Percentiles rank a stretch among this genome's conserved stretches.
phyloP scores from a whole-genome alignment of 2,329 filamentous ascomycete species.

The Cladosporium sp. region DNA sequence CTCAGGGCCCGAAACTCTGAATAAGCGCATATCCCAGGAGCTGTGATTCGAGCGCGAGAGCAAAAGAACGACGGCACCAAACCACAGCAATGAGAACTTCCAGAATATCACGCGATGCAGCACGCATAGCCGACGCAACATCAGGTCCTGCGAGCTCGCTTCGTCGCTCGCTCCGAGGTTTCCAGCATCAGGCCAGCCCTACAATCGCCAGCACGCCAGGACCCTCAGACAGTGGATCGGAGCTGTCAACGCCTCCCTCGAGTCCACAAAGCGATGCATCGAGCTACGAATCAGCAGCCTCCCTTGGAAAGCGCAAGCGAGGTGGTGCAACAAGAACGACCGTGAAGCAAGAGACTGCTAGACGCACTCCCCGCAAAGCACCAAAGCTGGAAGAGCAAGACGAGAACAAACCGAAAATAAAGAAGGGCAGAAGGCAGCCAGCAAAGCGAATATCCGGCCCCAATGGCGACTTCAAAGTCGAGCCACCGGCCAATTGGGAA shows the following conservation, averaged over 20 bases:
- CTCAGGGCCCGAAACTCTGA: neutral
- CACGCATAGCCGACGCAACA: conserved; percentile 25
- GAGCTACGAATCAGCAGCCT: conserved; percentile 14
- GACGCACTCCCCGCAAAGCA: conserved; percentile 34
- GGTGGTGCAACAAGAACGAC: conserved; percentile 17
- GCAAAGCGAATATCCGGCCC: conserved; percentile 38
- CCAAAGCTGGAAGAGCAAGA: conserved; percentile 25
- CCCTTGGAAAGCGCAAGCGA: conserved; percentile 30
- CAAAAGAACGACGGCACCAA: neutral
- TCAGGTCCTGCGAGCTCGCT: conserved; percentile 18
- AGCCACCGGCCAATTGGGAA: conserved; percentile 77
- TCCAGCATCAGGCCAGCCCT: conserved; percentile 21
- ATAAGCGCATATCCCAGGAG: neutral
- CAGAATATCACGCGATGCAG: conserved; percentile 28
- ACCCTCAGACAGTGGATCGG: conserved; percentile 18
- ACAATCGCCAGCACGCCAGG: conserved; percentile 9
- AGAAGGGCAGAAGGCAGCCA: conserved; percentile 28
- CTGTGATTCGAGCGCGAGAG: neutral
- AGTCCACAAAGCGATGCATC: conserved; percentile 19
- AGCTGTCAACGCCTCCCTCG: conserved; percentile 23
- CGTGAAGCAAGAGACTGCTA: neutral
- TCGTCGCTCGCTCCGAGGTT: conserved; percentile 28
- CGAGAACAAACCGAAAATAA: conserved; percentile 23
- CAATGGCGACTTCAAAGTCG: conserved; percentile 30
- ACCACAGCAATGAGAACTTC: conserved; percentile 26